Percentiles rank a stretch among this genome's conserved stretches.
Evolutionary conservation across 352 stramenopile species (phyloP).

Genomic region (Globisporangium nagaii): DNA sequence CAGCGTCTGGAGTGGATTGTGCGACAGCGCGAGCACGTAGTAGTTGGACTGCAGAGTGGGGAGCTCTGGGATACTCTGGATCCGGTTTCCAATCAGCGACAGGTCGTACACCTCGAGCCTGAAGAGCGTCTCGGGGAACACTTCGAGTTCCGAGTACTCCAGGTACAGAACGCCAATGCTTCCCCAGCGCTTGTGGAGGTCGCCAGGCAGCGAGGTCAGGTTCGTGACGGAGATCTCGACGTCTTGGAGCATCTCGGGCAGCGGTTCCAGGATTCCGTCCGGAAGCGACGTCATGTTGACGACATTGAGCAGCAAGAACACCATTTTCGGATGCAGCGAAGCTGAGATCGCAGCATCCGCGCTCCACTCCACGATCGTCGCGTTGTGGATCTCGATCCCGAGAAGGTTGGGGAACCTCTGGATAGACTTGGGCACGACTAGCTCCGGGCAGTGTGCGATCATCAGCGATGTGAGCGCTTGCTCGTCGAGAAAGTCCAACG

Average conservation of each 20-base stretch:
- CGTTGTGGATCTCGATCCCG: slow-evolving; percentile 31
- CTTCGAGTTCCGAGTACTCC: slow-evolving; percentile 12
- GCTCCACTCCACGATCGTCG: slow-evolving; percentile 19
- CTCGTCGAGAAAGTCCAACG: slow-evolving; percentile 14
- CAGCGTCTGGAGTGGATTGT: slow-evolving; percentile 17
- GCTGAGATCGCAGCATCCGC: slow-evolving; percentile 14
- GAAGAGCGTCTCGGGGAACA: slow-evolving; percentile 3
- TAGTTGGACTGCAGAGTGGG: neutral
- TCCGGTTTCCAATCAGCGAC: slow-evolving; percentile 10
- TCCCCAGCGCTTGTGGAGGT: slow-evolving; percentile 15
- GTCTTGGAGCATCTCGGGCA: slow-evolving; percentile 17
- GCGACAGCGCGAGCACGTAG: slow-evolving; percentile 19
- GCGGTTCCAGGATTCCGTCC: slow-evolving; percentile 8
- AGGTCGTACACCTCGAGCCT: slow-evolving; percentile 6
- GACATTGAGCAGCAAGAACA: slow-evolving; percentile 16
- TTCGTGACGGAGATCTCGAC: slow-evolving; percentile 22
- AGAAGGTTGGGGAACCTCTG: slow-evolving; percentile 23
- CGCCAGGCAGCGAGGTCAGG: slow-evolving; percentile 10
- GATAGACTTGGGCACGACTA: slow-evolving; percentile 13
- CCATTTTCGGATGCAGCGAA: slow-evolving; percentile 12
- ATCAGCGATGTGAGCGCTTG: slow-evolving; percentile 11
- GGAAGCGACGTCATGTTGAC: slow-evolving; percentile 29
- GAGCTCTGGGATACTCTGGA: slow-evolving; percentile 7
- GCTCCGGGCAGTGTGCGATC: slow-evolving; percentile 21
- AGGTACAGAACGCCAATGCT: slow-evolving; percentile 17